Evolutionary conservation across 352 stramenopile species (phyloP).

Genomic region (Thalassiosira mediterranea): DNA sequence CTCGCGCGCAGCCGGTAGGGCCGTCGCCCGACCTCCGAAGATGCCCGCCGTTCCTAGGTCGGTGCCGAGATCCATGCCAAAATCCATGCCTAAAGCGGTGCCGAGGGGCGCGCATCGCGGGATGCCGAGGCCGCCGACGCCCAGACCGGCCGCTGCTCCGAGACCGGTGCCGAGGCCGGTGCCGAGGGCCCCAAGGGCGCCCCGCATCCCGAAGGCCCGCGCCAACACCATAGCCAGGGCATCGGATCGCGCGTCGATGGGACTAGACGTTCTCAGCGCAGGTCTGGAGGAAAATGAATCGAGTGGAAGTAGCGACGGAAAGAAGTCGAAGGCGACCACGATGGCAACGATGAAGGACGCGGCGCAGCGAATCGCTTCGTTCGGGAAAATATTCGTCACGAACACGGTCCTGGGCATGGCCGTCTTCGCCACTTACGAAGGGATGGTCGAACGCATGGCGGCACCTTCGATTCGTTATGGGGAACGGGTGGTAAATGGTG

Average conservation of each 20-base stretch:
- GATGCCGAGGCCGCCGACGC: background rate
- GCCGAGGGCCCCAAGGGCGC: conserved; percentile 8
- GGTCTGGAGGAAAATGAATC: conserved; percentile 18
- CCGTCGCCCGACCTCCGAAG: too few species aligned
- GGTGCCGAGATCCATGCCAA: conserved; percentile 1
- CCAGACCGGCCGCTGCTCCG: background rate
- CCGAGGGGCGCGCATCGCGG: conserved; percentile 1
- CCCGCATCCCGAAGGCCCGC: too few species aligned
- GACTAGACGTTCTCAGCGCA: conserved; percentile 52
- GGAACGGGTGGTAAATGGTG: background rate
- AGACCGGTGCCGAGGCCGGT: too few species aligned
- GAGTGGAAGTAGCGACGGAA: background rate
- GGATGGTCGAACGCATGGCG: conserved; percentile 33
- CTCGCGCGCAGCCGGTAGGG: too few species aligned
- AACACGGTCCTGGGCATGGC: conserved; percentile 57
- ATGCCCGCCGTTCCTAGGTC: too few species aligned
- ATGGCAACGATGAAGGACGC: background rate
- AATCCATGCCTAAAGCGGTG: too few species aligned
- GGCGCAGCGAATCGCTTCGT: conserved; percentile 18
- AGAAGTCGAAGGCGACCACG: background rate
- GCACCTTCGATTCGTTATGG: conserved; percentile 2
- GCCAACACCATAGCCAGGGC: too few species aligned
- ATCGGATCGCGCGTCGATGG: conserved; percentile 51
- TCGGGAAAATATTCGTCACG: conserved; percentile 35
- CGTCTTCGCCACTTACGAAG: conserved; percentile 54